Evolutionary conservation across 2,329 filamentous ascomycete species (phyloP).

Genomic region (Sporothrix phasma): DNA sequence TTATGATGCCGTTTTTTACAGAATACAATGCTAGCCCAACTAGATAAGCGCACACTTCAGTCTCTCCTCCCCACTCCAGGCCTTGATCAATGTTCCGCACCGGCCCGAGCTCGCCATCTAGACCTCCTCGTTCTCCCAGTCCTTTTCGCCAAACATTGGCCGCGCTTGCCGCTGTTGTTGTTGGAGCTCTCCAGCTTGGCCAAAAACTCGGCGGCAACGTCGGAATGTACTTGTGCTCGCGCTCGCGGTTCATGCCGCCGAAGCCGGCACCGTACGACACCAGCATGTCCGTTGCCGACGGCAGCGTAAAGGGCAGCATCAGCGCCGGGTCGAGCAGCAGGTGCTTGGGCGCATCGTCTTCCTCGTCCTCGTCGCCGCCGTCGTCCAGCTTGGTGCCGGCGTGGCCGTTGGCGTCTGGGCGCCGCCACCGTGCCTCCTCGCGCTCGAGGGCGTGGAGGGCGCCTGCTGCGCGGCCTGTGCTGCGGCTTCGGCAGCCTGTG

Average conservation of each 20-base stretch:
- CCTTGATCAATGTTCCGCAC: background rate
- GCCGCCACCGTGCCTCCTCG: slow-evolving; percentile 21
- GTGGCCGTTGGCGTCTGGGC: slow-evolving; percentile 34
- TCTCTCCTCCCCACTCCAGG: background rate
- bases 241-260: slow-evolving; percentile 81
- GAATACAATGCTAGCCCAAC: slow-evolving; percentile 6
- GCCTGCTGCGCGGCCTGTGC: background rate
- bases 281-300: slow-evolving; percentile 94
- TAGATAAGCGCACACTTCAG: background rate
- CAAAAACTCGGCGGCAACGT: slow-evolving; percentile 91
- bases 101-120: slow-evolving; percentile 23
- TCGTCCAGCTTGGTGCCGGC: slow-evolving; percentile 29
- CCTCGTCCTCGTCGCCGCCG: slow-evolving; percentile 41
- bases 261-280: slow-evolving; percentile 91
- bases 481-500: background rate
- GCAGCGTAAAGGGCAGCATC: slow-evolving; percentile 90
- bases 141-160: slow-evolving; percentile 52
- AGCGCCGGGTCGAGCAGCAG: slow-evolving; percentile 80
- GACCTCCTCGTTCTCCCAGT: slow-evolving; percentile 58
- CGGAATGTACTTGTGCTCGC: slow-evolving; percentile 90
- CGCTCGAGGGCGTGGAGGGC: slow-evolving; percentile 11
- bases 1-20: slow-evolving; percentile 8
- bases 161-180: slow-evolving; percentile 30
- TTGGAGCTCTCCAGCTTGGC: slow-evolving; percentile 65
- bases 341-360: slow-evolving; percentile 61